Conservation (phyloP, 1,284 basidiomycete genomes). For the Ceratobasidium sp. region DNA sequence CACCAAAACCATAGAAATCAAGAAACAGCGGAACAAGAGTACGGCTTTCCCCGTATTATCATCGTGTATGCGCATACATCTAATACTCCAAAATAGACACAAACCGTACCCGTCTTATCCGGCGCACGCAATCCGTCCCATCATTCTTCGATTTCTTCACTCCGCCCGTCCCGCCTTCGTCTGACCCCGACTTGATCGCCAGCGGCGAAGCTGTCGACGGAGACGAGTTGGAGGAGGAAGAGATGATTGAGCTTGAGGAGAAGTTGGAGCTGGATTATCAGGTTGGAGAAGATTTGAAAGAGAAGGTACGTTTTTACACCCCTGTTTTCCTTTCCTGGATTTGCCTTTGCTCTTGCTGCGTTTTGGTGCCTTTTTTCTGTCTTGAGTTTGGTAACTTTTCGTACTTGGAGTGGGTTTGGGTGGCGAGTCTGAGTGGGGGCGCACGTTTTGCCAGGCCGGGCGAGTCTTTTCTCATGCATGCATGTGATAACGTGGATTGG, state of each 20-base stretch:
- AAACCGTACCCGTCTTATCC: slow-evolving; percentile 90
- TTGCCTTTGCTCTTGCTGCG: no score
- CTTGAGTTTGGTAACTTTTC: no score
- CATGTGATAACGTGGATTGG: no score
- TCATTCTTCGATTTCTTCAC: slow-evolving; percentile 99
- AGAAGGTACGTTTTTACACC: slow-evolving; percentile 68
- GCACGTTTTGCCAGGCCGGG: no score
- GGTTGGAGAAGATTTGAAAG: slow-evolving; percentile 98
- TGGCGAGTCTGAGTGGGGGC: no score
- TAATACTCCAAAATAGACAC: slow-evolving; percentile 68
- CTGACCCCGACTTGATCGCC: slow-evolving; percentile 58
- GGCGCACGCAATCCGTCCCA: slow-evolving; percentile 86
- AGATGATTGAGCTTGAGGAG: slow-evolving; percentile 89
- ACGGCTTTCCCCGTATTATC: slow-evolving; percentile 54
- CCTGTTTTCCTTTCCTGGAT: slow-evolving; percentile 15
- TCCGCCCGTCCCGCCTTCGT: slow-evolving; percentile 82
- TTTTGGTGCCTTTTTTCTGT: no score
- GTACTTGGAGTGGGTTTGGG: no score
- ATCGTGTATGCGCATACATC: slow-evolving; percentile 29
- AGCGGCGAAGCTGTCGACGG: slow-evolving; percentile 63
- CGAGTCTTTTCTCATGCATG: no score
- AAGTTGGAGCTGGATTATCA: slow-evolving; percentile 97
- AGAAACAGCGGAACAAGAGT: slow-evolving; percentile 99
- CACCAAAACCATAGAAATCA: slow-evolving; percentile 97
- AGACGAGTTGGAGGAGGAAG: slow-evolving; percentile 84